Conservation (phyloP, 305 asterid species). For the Fraxinus greggii region DNA sequence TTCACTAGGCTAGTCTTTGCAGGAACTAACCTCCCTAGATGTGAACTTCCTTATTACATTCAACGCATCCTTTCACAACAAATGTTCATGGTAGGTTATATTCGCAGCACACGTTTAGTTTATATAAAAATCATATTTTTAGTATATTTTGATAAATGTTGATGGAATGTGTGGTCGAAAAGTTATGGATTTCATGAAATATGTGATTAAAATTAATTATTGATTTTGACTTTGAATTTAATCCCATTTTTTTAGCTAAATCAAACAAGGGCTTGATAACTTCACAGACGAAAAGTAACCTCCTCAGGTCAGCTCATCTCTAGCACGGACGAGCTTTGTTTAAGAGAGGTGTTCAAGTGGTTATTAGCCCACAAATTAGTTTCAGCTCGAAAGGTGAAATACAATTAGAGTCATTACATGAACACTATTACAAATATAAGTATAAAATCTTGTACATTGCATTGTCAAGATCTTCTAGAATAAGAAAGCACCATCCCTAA, state of each 20-base stretch:
- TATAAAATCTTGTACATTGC: background rate
- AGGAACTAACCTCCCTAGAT: background rate
- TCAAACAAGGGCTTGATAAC: background rate
- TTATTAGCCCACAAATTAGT: background rate
- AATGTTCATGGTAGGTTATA: background rate
- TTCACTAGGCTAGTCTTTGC: background rate
- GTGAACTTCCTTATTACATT: background rate
- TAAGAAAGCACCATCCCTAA: background rate
- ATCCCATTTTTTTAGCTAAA: background rate
- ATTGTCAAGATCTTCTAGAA: background rate
- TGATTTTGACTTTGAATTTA: too few relatives aligned
- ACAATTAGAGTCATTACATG: background rate
- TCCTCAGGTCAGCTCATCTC: background rate
- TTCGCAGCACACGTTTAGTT: background rate
- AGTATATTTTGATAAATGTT: too few relatives aligned
- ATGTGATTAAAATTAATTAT: too few relatives aligned
- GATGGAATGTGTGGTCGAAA: background rate
- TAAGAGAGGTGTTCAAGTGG: background rate
- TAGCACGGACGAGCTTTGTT: background rate
- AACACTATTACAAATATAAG: background rate
- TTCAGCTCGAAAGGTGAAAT: background rate
- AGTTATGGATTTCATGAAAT: too few relatives aligned
- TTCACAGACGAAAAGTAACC: background rate
- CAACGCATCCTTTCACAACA: background rate
- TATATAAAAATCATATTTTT: too few relatives aligned